Base-by-base conservation (phyloP, 164 flowering plant species). In the Magnolia sinica region DNA sequence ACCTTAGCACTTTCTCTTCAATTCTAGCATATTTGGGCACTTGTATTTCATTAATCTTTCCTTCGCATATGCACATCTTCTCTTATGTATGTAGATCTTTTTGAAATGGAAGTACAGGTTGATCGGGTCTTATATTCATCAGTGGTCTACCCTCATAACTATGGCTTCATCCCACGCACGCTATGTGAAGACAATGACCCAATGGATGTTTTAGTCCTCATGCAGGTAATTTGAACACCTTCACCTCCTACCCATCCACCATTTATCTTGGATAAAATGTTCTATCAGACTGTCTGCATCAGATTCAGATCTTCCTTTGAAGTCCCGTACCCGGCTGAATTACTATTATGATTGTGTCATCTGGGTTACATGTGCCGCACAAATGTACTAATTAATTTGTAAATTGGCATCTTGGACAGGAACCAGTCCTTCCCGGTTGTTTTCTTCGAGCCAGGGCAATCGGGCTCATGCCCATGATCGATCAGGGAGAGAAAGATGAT, bases 141-240 rank as follows among this genome's bases (percentile, higher is more conserved):
- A 0, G 91, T 91, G 19, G 95, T 91, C 27, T 91, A 91, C 81
- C 94, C 94, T 76, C 94, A 89, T 59, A 90, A 89, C 81, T 90
- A 90, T 75, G 93, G 93, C 8, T 90, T 90, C 85, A 90, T 90
- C 76, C 92, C 94, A 20, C 87, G 95, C 14, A 88, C 95, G 50
- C 74, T 91, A 16, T 91, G 95, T 67, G 95, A 91, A 83, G 95
- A 91, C 77, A 88, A 85, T 81, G 95, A 91, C 71, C 95, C 95
- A 18, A 71, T 89, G 88, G 95, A 91, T 76, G 95, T 91, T 52
- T 71, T 91, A 23, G 81, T 91, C 77, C 84, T 91, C 78, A 91
- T 91, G 95, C 95, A 91, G 92, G 92, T 91, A 83, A 2, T 9
- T 50, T 50, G 23, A 23, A 64, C 70, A 20, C 64, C 14, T 29